Evolutionary conservation across 108 stramenopile species (phyloP).

Genomic region (Cyclotella atomus): DNA sequence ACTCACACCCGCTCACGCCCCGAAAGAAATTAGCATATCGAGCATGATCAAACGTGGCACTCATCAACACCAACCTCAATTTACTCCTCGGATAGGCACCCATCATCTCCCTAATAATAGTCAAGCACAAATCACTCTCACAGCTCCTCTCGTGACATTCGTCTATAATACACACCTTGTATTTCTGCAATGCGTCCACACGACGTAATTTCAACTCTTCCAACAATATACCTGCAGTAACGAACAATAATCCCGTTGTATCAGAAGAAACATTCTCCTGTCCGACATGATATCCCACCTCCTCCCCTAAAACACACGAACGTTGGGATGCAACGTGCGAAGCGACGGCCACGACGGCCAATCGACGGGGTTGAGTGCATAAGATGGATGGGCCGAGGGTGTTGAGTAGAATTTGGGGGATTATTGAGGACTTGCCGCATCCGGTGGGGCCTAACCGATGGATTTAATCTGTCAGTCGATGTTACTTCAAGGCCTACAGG

Average conservation of each 20-base stretch:
- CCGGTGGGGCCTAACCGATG: conserved; percentile 38
- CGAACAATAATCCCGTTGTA: conserved; percentile 37
- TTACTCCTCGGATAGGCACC: conserved; percentile 24
- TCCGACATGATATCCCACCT: conserved; percentile 62
- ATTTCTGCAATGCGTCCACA: conserved; percentile 43
- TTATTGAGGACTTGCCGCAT: conserved; percentile 44
- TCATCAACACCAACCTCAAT: conserved; percentile 51
- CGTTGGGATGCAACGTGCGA: conserved; percentile 43
- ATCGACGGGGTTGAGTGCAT: conserved; percentile 54
- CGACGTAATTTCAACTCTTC: conserved; percentile 50
- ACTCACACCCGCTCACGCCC: conserved; percentile 44
- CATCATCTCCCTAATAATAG: conserved; percentile 48
- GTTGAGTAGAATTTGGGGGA: conserved; percentile 48
- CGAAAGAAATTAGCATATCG: conserved; percentile 36
- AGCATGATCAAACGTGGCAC: conserved; percentile 49
- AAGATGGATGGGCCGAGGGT: conserved; percentile 36
- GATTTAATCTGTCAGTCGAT: neutral
- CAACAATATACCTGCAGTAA: conserved; percentile 53
- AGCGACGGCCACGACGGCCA: conserved; percentile 55
- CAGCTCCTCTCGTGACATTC: conserved; percentile 56
- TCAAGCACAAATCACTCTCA: conserved; percentile 47
- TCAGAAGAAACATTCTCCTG: conserved; percentile 22
- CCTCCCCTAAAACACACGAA: conserved; percentile 22
- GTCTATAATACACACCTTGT: conserved; percentile 50
- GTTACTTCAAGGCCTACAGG: neutral